phyloP scores from a whole-genome alignment of 192 early-diverging fungal genomes.

The Cetraspora pellucida region DNA sequence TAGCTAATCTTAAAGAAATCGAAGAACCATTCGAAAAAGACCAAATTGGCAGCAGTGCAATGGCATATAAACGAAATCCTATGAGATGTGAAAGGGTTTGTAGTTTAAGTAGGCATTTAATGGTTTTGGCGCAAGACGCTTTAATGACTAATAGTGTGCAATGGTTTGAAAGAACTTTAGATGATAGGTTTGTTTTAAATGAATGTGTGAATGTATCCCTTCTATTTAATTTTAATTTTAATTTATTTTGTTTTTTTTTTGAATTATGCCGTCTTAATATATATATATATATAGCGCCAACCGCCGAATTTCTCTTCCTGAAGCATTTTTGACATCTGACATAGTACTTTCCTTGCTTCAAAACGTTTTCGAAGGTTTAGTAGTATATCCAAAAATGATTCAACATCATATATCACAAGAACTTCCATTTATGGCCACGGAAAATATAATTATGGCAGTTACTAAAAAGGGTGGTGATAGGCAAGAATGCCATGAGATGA shows the following conservation, averaged over 20 bases:
- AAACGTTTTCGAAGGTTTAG: slow-evolving; percentile 96
- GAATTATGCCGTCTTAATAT: neutral
- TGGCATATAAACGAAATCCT: slow-evolving; percentile 99
- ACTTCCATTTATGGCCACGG: slow-evolving; percentile 99
- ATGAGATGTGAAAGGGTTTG: slow-evolving; percentile 99
- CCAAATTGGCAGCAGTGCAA: slow-evolving; percentile 97
- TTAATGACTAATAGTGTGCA: slow-evolving; percentile 90
- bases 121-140: slow-evolving; percentile 85
- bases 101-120: slow-evolving; percentile 92
- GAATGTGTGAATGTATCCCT: neutral
- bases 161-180: slow-evolving; percentile 97
- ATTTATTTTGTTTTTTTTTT: no score
- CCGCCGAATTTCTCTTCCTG: slow-evolving; percentile 92
- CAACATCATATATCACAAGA: slow-evolving; percentile 88
- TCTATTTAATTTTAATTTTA: neutral
- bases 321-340: slow-evolving; percentile 96
- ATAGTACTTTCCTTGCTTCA: slow-evolving; percentile 93
- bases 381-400: slow-evolving; percentile 97
- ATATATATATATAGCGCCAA: slow-evolving; percentile 76
- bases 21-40: slow-evolving; percentile 99
- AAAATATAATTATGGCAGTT: slow-evolving; percentile 99
- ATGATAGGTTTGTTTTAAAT: slow-evolving; percentile 66
- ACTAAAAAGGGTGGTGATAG: slow-evolving; percentile 95
- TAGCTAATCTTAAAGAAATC: slow-evolving; percentile 96
- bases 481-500: slow-evolving; percentile 95